Evolutionary conservation across 2,329 filamentous ascomycete genomes (phyloP).

Genomic region (Colletotrichum cereale): DNA sequence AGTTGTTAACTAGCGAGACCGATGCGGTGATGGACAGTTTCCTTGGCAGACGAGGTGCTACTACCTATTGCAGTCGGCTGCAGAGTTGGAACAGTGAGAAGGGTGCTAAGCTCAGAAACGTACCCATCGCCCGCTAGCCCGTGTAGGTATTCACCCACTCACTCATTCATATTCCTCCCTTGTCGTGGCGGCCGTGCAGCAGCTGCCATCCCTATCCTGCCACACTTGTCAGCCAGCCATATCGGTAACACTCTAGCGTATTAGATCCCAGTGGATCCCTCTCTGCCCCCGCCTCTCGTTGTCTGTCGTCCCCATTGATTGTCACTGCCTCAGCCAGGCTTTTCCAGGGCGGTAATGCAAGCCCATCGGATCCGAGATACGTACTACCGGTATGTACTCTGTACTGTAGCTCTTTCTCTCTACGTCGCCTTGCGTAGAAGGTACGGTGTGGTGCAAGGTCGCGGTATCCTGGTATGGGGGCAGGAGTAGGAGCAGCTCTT

Average conservation of each 20-base stretch:
- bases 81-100: background rate
- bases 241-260: constrained; percentile 1
- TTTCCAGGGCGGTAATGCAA: constrained; percentile 1
- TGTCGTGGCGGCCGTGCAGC: constrained; percentile 15
- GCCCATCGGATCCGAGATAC: constrained; percentile 17
- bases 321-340: constrained; percentile 29
- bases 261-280: constrained; percentile 9
- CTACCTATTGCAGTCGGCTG: constrained; percentile 1
- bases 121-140: constrained; percentile 13
- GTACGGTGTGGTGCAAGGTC: background rate
- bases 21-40: background rate
- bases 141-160: too few relatives aligned
- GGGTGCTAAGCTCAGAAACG: constrained; percentile 24
- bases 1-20: background rate
- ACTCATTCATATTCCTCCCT: background rate
- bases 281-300: background rate
- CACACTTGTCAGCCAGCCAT: background rate
- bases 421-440: background rate
- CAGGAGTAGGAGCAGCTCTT: background rate
- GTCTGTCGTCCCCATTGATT: constrained; percentile 34
- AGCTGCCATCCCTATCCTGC: constrained; percentile 33
- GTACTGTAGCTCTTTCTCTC: background rate
- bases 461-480: background rate
- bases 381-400: too few relatives aligned
- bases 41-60: constrained; percentile 18